phyloP scores from a whole-genome alignment of 176 grass and related monocot genomes.

The Phragmites australis region DNA sequence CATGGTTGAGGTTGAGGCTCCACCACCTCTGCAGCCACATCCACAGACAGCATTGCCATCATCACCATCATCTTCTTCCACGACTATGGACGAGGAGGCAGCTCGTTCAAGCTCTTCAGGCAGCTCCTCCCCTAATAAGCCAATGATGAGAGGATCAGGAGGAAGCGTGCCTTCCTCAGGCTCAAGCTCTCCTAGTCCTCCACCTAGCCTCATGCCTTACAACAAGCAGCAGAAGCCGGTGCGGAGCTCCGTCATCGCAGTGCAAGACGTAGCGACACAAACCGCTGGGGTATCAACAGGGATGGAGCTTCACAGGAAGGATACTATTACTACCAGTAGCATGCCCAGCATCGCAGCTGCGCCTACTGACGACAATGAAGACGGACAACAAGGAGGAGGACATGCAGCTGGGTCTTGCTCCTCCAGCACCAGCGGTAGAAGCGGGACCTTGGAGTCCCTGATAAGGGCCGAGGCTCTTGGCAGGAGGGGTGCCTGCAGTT shows the following conservation, averaged over 20 bases:
- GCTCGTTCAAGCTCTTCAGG: conserved; percentile 38
- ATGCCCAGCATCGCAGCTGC: not conserved
- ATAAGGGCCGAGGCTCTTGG: conserved; percentile 66
- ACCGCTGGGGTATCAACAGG: conserved; percentile 25
- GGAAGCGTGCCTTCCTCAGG: conserved; percentile 23
- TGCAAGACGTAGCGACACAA: conserved; percentile 51
- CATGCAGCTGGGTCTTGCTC: no score
- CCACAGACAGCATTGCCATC: not conserved
- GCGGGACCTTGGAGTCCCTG: conserved; percentile 65
- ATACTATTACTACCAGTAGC: not conserved
- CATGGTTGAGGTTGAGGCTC: not conserved
- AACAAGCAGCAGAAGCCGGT: conserved; percentile 18
- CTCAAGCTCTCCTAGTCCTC: conserved; percentile 38
- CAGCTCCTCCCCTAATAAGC: conserved; percentile 20
- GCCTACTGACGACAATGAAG: not conserved
- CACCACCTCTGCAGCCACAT: not conserved
- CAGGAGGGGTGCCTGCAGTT: conserved; percentile 38
- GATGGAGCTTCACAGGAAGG: not conserved
- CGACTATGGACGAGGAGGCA: conserved; percentile 8
- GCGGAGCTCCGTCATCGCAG: conserved; percentile 15
- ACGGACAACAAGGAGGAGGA: not conserved
- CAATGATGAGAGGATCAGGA: not conserved
- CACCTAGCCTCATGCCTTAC: conserved; percentile 31
- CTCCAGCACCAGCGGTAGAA: conserved; percentile 26
- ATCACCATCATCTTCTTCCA: conserved; percentile 35